A percentile compares a stretch with the other conserved stretches of the same genome.
Evolutionary conservation across 441 rosid genomes (phyloP).

Genomic region (Cnidoscolus chayamansa): DNA sequence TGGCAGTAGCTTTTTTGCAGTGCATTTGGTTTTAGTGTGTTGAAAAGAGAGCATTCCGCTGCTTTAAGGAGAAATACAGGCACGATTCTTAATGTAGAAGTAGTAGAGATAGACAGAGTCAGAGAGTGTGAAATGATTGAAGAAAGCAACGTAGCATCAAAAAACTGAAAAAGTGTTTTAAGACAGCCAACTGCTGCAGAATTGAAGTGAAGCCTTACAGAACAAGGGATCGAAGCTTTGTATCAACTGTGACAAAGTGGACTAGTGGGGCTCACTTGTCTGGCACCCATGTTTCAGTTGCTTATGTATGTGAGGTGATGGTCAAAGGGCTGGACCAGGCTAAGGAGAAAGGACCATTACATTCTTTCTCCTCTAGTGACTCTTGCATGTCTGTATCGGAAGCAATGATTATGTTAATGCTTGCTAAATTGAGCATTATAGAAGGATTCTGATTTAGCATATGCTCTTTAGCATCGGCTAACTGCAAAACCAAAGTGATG

Average conservation of each 20-base stretch:
- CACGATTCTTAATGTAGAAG: conserved; percentile 7
- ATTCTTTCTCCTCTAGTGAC: neutral
- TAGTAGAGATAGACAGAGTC: neutral
- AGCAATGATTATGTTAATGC: neutral
- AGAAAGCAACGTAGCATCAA: conserved; percentile 30
- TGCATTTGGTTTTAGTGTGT: conserved; percentile 11
- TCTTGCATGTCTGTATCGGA: neutral
- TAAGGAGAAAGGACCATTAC: conserved; percentile 14
- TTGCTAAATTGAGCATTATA: neutral
- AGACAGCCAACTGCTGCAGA: conserved; percentile 5
- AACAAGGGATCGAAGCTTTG: neutral
- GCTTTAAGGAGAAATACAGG: conserved; percentile 10
- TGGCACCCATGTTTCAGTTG: conserved; percentile 10
- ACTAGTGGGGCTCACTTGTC: neutral
- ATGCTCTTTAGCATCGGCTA: neutral
- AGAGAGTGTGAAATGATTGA: conserved; percentile 28
- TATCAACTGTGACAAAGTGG: conserved; percentile 5
- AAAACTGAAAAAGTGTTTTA: neutral
- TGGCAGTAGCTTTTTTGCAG: conserved; percentile 12
- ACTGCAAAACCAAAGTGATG: too few species aligned
- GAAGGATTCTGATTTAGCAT: neutral
- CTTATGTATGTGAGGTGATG: conserved; percentile 12
- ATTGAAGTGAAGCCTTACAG: conserved; percentile 12
- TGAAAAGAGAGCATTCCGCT: conserved; percentile 17
- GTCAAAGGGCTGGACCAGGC: conserved; percentile 26